These are phyloP conservation scores for Pisolithus sp. DNA, from an alignment of 768 basidiomycete species.

Conservation along the genomic window DNA sequence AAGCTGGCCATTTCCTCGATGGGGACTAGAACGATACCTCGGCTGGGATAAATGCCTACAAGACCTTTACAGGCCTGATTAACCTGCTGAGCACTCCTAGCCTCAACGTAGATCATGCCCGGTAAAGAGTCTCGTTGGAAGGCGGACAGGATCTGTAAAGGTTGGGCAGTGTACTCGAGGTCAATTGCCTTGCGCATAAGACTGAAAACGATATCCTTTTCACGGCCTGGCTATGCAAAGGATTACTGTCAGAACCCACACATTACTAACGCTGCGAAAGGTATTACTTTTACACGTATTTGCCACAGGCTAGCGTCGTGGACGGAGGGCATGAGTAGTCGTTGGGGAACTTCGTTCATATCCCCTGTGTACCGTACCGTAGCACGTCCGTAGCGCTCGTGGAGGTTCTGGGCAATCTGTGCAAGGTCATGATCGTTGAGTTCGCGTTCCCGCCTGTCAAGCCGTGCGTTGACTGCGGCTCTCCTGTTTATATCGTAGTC, in stretches of 20 bases:
- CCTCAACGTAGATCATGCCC: conserved; percentile 96
- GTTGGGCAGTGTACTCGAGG: conserved; percentile 67
- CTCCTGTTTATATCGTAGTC: conserved; percentile 49
- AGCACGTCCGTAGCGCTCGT: conserved; percentile 66
- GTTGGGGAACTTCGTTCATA: conserved; percentile 89
- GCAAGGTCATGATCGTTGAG: conserved; percentile 75
- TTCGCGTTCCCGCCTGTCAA: conserved; percentile 66
- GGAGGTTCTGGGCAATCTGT: conserved; percentile 76
- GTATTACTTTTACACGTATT: conserved; percentile 79
- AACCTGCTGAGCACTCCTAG: conserved; percentile 81
- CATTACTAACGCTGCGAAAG: not conserved
- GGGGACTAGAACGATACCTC: conserved; percentile 80
- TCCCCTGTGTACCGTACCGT: conserved; percentile 81
- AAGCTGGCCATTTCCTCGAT: conserved; percentile 98
- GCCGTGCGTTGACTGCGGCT: conserved; percentile 57
- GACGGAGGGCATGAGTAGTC: conserved; percentile 92
- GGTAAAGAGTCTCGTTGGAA: conserved; percentile 94
- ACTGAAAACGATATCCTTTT: conserved; percentile 89
- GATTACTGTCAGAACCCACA: not conserved
- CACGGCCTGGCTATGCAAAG: conserved; percentile 68
- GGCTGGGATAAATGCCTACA: conserved; percentile 83
- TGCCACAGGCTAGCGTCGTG: conserved; percentile 96
- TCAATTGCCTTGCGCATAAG: conserved; percentile 92
- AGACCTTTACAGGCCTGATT: conserved; percentile 81
- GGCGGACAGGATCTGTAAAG: conserved; percentile 84